Conservation (phyloP, 2,329 filamentous ascomycete species). For the Chalara sp. region DNA sequence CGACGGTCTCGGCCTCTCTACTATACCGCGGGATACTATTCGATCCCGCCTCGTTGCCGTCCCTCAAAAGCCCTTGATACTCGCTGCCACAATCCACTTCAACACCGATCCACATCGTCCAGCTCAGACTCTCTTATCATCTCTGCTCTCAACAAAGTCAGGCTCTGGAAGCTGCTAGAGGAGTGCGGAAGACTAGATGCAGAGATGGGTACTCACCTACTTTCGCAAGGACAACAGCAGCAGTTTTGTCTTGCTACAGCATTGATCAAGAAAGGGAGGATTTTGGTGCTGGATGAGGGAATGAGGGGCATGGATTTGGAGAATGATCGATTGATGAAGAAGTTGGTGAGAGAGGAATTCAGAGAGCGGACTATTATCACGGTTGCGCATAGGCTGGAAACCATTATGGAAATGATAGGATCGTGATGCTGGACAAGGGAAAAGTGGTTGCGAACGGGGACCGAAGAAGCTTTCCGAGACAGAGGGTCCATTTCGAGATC, state of each 20-base stretch:
- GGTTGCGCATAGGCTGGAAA: slow-evolving; percentile 83
- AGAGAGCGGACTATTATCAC: slow-evolving; percentile 82
- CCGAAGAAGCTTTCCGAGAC: slow-evolving; percentile 41
- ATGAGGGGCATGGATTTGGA: slow-evolving; percentile 47
- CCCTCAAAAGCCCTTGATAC: slow-evolving; percentile 34
- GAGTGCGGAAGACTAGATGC: slow-evolving; percentile 26
- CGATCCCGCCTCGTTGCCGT: slow-evolving; percentile 32
- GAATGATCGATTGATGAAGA: slow-evolving; percentile 48
- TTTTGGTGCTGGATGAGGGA: slow-evolving; percentile 30
- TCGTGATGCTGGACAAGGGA: slow-evolving; percentile 67
- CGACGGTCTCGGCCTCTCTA: slow-evolving; percentile 36
- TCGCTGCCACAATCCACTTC: slow-evolving; percentile 23
- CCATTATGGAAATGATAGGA: slow-evolving; percentile 83
- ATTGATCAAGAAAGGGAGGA: slow-evolving; percentile 1
- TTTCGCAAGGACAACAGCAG: slow-evolving; percentile 27
- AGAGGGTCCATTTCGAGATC: not conserved
- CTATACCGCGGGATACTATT: slow-evolving; percentile 27
- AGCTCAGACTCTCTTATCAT: slow-evolving; percentile 15
- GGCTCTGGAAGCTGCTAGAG: slow-evolving; percentile 4
- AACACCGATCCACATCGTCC: slow-evolving; percentile 23
- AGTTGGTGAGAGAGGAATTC: slow-evolving; percentile 46
- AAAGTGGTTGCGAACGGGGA: slow-evolving; percentile 73
- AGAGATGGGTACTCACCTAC: not conserved
- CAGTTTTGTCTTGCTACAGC: slow-evolving; percentile 2
- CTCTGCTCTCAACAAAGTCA: slow-evolving; percentile 4